A percentile compares a stretch with the other conserved stretches of the same genome.
These are phyloP conservation scores for Clonostachys sp. DNA, from an alignment of 2,329 filamentous ascomycete genomes.

Conservation along the genomic window DNA sequence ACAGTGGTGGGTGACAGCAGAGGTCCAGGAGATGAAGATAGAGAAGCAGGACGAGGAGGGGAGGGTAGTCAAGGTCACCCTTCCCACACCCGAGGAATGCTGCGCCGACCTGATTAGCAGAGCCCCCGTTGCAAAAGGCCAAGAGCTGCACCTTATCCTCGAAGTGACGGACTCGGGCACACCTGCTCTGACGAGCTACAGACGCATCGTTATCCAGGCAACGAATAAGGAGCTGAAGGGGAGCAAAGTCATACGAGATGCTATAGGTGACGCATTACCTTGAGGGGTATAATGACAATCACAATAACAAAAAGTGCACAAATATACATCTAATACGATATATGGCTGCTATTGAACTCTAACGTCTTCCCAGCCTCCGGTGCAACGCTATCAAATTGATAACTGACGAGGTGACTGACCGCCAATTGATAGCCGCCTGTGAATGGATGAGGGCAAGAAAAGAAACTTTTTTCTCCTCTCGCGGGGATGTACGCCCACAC, in stretches of 20 bases:
- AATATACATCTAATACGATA: no score
- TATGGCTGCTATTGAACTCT: no score
- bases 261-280: background rate
- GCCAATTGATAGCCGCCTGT: no score
- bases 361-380: no score
- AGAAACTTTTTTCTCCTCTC: no score
- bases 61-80: constrained; percentile 10
- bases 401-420: no score
- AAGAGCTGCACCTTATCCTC: constrained; percentile 42
- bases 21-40: constrained; percentile 15
- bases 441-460: no score
- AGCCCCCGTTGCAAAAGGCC: constrained; percentile 28
- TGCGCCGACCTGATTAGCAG: constrained; percentile 12
- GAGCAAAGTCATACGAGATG: background rate
- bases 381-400: no score
- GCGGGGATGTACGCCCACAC: no score
- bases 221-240: constrained; percentile 21
- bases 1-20: constrained; percentile 36
- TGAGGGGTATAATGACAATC: no score
- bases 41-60: no score
- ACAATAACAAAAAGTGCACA: no score
- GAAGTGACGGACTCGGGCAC: constrained; percentile 38
- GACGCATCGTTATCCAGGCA: constrained; percentile 30
- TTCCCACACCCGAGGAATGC: constrained; percentile 29
- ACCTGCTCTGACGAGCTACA: constrained; percentile 39